A percentile compares a stretch with the other conserved stretches of the same genome.
Evolutionary conservation across 2,329 filamentous ascomycete genomes (phyloP).

Genomic region (Chaetomiaceae sp.): DNA sequence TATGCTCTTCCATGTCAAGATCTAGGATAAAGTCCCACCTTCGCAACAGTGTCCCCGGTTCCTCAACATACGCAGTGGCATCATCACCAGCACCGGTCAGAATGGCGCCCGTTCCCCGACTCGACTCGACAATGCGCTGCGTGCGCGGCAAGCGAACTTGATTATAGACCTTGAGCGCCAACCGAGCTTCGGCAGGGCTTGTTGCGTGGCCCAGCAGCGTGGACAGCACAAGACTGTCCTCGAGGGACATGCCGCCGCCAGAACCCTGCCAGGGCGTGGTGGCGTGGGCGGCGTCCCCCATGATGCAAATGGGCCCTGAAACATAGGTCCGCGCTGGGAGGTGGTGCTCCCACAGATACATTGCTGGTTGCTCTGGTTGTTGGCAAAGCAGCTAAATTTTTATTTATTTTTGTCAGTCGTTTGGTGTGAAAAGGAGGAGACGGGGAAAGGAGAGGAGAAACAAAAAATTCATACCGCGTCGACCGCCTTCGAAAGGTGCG

Average conservation of each 20-base stretch:
- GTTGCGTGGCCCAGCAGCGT: constrained; percentile 19
- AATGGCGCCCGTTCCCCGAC: not conserved
- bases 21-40: constrained; percentile 7
- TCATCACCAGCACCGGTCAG: not conserved
- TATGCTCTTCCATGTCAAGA: not conserved
- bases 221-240: constrained; percentile 23
- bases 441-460: too few relatives aligned
- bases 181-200: not conserved
- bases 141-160: constrained; percentile 12
- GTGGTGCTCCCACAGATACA: too few relatives aligned
- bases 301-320: constrained; percentile 17
- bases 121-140: constrained; percentile 16
- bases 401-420: too few relatives aligned
- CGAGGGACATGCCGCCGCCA: constrained; percentile 25
- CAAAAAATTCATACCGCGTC: too few relatives aligned
- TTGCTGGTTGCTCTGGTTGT: too few relatives aligned
- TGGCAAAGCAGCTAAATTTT: too few relatives aligned
- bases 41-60: not conserved
- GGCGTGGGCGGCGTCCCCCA: constrained; percentile 26
- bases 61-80: not conserved
- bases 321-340: too few relatives aligned
- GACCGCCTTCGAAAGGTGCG: too few relatives aligned
- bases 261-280: constrained; percentile 27
- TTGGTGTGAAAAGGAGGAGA: too few relatives aligned
- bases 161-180: constrained; percentile 18